These are phyloP conservation scores for Karstenula rhodostoma DNA, from an alignment of 2,329 filamentous ascomycete species.

Conservation along the genomic window DNA sequence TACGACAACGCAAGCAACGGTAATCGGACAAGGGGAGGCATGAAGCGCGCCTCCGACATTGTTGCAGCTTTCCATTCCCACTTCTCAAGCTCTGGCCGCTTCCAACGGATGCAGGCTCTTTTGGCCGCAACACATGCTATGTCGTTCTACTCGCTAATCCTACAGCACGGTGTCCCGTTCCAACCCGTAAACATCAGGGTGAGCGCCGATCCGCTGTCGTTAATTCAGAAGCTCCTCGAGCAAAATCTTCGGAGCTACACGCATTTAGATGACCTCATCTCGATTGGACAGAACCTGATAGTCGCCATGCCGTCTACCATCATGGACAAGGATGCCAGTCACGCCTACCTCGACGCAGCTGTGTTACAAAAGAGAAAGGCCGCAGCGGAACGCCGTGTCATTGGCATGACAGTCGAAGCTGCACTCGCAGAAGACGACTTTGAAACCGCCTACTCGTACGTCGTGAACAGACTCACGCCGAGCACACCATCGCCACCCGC, in stretches of 20 bases:
- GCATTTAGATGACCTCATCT: conserved; percentile 74
- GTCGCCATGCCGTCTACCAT: conserved; percentile 44
- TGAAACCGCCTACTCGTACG: conserved; percentile 86
- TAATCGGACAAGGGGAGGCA: conserved; percentile 75
- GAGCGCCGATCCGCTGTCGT: conserved; percentile 75
- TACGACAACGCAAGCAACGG: conserved; percentile 87
- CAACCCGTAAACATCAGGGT: conserved; percentile 80
- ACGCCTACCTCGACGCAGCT: conserved; percentile 40
- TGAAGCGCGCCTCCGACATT: conserved; percentile 73
- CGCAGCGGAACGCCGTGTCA: conserved; percentile 70
- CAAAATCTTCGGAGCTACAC: conserved; percentile 80
- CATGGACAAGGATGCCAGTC: conserved; percentile 59
- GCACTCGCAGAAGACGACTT: conserved; percentile 81
- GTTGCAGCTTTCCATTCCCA: conserved; percentile 70
- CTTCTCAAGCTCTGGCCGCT: conserved; percentile 61
- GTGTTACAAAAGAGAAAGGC: conserved; percentile 43
- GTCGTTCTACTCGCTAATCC: conserved; percentile 77
- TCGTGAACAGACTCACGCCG: conserved; percentile 71
- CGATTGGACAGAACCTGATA: conserved; percentile 73
- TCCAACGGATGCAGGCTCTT: conserved; percentile 68
- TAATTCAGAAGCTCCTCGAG: conserved; percentile 76
- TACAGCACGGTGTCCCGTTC: conserved; percentile 83
- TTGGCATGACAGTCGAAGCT: conserved; percentile 81
- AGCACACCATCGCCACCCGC: conserved; percentile 39
- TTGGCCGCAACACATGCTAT: conserved; percentile 77